A percentile compares a stretch with the other conserved stretches of the same genome.
phyloP scores from a whole-genome alignment of 2,329 filamentous ascomycete genomes.

The Botrytis medusae region DNA sequence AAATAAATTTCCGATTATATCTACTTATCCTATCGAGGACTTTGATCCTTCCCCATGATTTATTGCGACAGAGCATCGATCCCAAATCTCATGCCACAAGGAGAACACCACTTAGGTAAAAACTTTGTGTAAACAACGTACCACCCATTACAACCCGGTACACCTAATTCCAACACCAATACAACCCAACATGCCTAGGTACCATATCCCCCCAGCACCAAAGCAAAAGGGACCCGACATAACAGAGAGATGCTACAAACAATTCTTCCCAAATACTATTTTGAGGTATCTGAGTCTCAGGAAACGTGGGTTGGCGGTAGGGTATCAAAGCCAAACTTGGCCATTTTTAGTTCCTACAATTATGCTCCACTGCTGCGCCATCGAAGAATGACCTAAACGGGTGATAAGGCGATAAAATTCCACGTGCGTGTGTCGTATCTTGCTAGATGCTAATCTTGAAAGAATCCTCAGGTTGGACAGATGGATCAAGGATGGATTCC shows the following conservation, averaged over 20 bases:
- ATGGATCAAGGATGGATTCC: slow-evolving; percentile 8
- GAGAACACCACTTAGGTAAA: background rate
- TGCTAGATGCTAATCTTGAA: slow-evolving; percentile 1
- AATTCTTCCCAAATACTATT: background rate
- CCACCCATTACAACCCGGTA: background rate
- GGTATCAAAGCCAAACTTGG: background rate
- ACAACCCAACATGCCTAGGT: background rate
- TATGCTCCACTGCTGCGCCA: slow-evolving; percentile 14
- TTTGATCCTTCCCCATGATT: slow-evolving; percentile 3
- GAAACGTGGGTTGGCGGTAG: slow-evolving; percentile 3
- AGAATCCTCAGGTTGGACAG: background rate
- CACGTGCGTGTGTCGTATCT: slow-evolving; percentile 13
- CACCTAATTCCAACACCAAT: background rate
- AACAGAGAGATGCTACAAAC: background rate
- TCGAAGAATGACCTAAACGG: background rate
- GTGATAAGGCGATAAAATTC: background rate
- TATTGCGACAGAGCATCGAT: background rate
- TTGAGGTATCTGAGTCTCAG: background rate
- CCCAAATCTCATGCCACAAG: background rate
- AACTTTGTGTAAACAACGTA: background rate
- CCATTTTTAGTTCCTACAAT: slow-evolving; percentile 1
- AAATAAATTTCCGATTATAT: background rate
- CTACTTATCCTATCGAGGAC: background rate
- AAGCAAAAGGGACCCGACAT: slow-evolving; percentile 12
- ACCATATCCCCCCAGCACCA: background rate